Evolutionary conservation across 345 rosid species (phyloP).

Genomic region (Capsella bursapastoris): DNA sequence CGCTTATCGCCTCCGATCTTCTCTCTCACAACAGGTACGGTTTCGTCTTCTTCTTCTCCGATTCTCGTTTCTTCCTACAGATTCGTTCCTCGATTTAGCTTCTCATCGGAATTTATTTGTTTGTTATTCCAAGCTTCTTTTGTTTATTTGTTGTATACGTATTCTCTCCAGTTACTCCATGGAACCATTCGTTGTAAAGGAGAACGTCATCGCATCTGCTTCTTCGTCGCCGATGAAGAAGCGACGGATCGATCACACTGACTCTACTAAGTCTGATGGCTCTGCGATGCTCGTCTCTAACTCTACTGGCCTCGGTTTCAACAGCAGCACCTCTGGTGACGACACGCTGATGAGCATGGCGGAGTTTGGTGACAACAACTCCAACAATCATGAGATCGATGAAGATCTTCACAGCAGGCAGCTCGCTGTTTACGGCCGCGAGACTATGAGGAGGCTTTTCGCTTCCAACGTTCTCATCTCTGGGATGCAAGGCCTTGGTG

Average conservation of each 20-base stretch:
- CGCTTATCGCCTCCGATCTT: conserved; percentile 44
- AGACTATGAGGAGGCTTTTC: conserved; percentile 76
- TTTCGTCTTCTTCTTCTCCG: conserved; percentile 16
- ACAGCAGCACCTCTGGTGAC: conserved; percentile 23
- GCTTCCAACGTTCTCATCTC: conserved; percentile 69
- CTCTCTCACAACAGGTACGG: conserved; percentile 15
- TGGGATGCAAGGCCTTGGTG: conserved; percentile 77
- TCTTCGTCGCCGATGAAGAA: conserved; percentile 45
- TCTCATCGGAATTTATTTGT: background rate
- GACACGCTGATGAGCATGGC: conserved; percentile 42
- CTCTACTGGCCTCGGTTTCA: conserved; percentile 22
- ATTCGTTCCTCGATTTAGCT: conserved; percentile 29
- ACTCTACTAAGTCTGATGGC: conserved; percentile 30
- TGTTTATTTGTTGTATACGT: conserved; percentile 20
- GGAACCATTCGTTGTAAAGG: conserved; percentile 45
- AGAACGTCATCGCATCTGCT: conserved; percentile 38
- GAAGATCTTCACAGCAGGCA: conserved; percentile 84
- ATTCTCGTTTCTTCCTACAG: conserved; percentile 28
- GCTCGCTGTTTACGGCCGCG: conserved; percentile 80
- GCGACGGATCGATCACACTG: conserved; percentile 46
- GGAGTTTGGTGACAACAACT: conserved; percentile 41
- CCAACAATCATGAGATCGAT: conserved; percentile 56
- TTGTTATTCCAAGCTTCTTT: conserved; percentile 11
- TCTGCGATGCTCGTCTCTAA: conserved; percentile 12
- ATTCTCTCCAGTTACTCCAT: conserved; percentile 38